Base-by-base conservation (phyloP, 2,329 filamentous ascomycete genomes). In the Scedosporium boydii region DNA sequence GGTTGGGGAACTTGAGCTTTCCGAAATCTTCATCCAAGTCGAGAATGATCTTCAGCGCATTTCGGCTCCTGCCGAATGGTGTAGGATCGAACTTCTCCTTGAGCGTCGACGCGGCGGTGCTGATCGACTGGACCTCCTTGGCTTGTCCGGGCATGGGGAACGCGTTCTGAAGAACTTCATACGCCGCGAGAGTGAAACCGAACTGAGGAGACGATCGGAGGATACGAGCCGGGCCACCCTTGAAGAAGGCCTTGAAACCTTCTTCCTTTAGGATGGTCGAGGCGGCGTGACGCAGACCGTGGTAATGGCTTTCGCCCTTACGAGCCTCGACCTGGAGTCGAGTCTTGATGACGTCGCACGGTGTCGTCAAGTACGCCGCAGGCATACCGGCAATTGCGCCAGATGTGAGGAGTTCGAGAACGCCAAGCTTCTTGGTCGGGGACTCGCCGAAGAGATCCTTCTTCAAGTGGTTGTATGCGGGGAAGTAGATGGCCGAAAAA, bases 401-500 rank as follows among this genome's bases (percentile, higher is more conserved):
- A 6, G 95, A 92, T 21, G 91, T 95, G 65, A 99, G 83, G 63
- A 99, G 88, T 78, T 98, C 93, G 46, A 96, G 65, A 58, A 99
- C 84, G 59, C 93, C 91, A 26, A 99, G 87, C 77, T 91, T 95
- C 80, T 97, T 91, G 63, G 87, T 90, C 5, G 82, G 81, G 10
- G 89, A 87, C 78, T 99, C 95, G 75, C 95, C 93, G 69, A 98
- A 99, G 72, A 93, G 80, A 76, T 97, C 93, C 71, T 84, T 87
- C 83, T 99, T 99, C 70, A 99, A 77, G 73, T 99, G 95, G 73
- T 85, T 90, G 80, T 99, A 99, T 23, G 92, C 89, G 2, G 95
- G 93, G 86, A 99, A 99, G 81, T 99, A 99, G 72, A 99, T 99
- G 70, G 91, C 92, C 21, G 93, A 98, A 80, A 99, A 99, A 55